Evolutionary conservation across 495 filamentous ascomycete species (phyloP), one percentile per base, ranked within the genome.

Genomic region (Acidiella bohemica): DNA sequence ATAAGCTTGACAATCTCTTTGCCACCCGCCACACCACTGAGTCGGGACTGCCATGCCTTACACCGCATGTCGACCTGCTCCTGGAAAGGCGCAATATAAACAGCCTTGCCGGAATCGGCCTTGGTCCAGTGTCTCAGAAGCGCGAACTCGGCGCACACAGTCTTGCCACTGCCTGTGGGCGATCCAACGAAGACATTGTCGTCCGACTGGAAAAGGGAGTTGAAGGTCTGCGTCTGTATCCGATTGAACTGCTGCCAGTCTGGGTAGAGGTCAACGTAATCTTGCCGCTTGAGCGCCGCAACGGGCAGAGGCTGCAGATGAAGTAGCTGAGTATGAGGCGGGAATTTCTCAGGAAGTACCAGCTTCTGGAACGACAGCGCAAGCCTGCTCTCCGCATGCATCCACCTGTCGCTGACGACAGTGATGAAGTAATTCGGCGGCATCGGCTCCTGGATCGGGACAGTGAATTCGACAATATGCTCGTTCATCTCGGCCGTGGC

Each of bases 341-440:
- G 90, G 59, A 99, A 96, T 39, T 90, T 86, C 61, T 94, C 87
- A 0, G 90, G 90, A 4, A 99, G 72, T 41, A 92, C 76, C 12
- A 99, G 65, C 55, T 94, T 93, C 54, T 88, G 80, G 66, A 99
- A 96, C 0, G 87, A 87, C 0, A 99, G 78, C 0, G 87, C 78
- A 30, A 99, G 65, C 54, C 87, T 92, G 5, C 86, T 92, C 62
- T 96, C 87, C 10, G 88, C 84, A 53, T 93, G 84, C 83, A 96
- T 90, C 90, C 90, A 99, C 41, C 92, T 71, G 51, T 99, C 90
- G 2, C 87, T 95, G 12, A 93, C 67, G 39, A 95, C 69, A 1
- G 84, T 84, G 53, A 99, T 84, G 63, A 99, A 99, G 62, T 96
- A 96, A 53, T 96, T 92, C 0, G 90, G 90, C 4, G 90, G 92